Evolutionary conservation across 768 basidiomycete species (phyloP).

Genomic region (Mrakia gelida): DNA sequence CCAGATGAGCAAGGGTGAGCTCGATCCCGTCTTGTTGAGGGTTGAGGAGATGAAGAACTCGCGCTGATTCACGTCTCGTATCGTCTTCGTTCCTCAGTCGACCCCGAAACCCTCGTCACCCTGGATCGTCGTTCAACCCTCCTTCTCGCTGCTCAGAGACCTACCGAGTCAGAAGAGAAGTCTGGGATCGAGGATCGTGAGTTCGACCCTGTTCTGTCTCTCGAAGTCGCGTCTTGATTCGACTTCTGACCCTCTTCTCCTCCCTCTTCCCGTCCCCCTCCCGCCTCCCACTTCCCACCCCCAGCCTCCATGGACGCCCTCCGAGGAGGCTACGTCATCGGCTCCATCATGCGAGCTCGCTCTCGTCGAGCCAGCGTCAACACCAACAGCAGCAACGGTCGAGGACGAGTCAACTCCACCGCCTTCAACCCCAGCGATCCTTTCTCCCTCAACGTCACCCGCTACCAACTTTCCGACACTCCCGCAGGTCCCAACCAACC

Average conservation of each 20-base stretch:
- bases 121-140: conserved; percentile 88
- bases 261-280: neutral
- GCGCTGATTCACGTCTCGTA: neutral
- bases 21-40: no score
- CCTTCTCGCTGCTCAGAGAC: conserved; percentile 72
- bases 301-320: conserved; percentile 67
- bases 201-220: neutral
- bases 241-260: no score
- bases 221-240: neutral
- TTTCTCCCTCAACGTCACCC: conserved; percentile 16
- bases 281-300: neutral
- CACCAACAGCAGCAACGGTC: conserved; percentile 22
- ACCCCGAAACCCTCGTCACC: conserved; percentile 62
- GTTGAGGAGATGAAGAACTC: no score
- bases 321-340: conserved; percentile 82
- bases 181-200: conserved; percentile 66
- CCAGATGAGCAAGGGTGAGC: conserved; percentile 58
- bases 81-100: conserved; percentile 63
- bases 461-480: conserved; percentile 38
- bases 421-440: conserved; percentile 28
- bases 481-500: conserved; percentile 15
- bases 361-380: conserved; percentile 36
- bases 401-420: conserved; percentile 38
- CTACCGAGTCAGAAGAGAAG: conserved; percentile 66
- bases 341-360: conserved; percentile 67